These are phyloP conservation scores for Aspergillus amoenus DNA, from an alignment of 2,329 filamentous ascomycete species.

Conservation along the genomic window DNA sequence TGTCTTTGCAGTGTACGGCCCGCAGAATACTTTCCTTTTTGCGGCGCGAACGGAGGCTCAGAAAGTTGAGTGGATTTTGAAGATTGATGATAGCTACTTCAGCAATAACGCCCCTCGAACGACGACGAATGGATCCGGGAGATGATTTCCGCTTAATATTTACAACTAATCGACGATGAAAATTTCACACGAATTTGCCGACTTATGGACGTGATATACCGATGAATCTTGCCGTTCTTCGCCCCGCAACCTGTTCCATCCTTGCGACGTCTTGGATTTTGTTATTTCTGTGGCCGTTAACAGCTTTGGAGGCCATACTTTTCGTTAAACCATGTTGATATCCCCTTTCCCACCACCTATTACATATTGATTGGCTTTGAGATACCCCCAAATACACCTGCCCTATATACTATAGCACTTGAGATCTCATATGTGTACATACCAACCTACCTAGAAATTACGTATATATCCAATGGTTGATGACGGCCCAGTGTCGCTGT, in stretches of 20 bases:
- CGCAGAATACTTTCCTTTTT: slow-evolving; percentile 93
- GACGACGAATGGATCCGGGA: slow-evolving; percentile 23
- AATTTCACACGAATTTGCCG: background rate
- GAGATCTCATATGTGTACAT: slow-evolving; percentile 31
- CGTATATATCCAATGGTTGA: slow-evolving; percentile 25
- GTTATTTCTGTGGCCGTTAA: background rate
- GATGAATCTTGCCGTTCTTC: slow-evolving; percentile 4
- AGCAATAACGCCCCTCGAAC: slow-evolving; percentile 32
- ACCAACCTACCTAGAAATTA: slow-evolving; percentile 15
- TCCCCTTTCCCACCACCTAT: background rate
- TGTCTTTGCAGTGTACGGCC: slow-evolving; percentile 92
- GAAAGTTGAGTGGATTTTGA: slow-evolving; percentile 96
- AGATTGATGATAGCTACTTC: slow-evolving; percentile 81
- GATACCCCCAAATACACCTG: slow-evolving; percentile 40
- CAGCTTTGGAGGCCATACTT: background rate
- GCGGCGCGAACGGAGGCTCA: slow-evolving; percentile 84
- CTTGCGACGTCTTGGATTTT: background rate
- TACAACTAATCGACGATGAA: slow-evolving; percentile 5
- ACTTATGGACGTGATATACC: slow-evolving; percentile 12
- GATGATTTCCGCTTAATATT: slow-evolving; percentile 12
- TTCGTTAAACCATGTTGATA: background rate
- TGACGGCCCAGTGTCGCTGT: slow-evolving; percentile 6
- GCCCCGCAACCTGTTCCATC: background rate
- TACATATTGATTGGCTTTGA: slow-evolving; percentile 31
- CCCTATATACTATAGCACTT: slow-evolving; percentile 26